phyloP scores from a whole-genome alignment of 257 asterid genomes.

The Penstemon eatonii region DNA sequence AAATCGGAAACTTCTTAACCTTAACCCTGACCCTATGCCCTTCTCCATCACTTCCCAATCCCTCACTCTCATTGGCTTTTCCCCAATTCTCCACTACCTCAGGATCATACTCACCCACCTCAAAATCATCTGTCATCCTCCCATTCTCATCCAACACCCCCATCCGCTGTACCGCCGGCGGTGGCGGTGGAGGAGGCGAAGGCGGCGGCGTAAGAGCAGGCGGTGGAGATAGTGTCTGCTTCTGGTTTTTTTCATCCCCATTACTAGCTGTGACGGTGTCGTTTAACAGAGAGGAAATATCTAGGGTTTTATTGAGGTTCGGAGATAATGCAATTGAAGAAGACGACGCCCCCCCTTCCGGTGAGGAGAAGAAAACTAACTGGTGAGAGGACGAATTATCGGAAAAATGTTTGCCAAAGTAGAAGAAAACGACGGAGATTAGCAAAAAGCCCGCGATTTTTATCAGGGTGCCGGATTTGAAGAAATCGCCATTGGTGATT shows the following conservation, averaged over 20 bases:
- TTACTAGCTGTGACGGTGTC: conserved; percentile 28
- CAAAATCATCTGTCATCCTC: conserved; percentile 71
- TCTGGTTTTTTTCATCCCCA: neutral
- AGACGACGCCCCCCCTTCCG: conserved; percentile 33
- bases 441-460: conserved; percentile 51
- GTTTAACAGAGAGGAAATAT: conserved; percentile 44
- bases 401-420: conserved; percentile 67
- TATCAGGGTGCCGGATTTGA: conserved; percentile 49
- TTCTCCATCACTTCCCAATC: conserved; percentile 36
- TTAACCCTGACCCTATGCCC: conserved; percentile 43
- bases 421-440: conserved; percentile 60
- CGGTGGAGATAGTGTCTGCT: conserved; percentile 19
- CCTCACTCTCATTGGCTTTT: conserved; percentile 51
- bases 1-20: conserved; percentile 59
- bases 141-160: conserved; percentile 91
- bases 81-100: conserved; percentile 61
- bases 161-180: conserved; percentile 70
- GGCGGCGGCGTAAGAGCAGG: neutral
- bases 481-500: conserved; percentile 45
- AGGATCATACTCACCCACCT: conserved; percentile 74
- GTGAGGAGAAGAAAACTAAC: conserved; percentile 58
- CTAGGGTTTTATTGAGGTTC: conserved; percentile 50
- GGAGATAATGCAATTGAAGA: conserved; percentile 52
- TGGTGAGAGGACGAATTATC: conserved; percentile 50
- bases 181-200: conserved; percentile 29